phyloP scores from a whole-genome alignment of 208 protist genomes.

The Leishmania braziliensis region DNA sequence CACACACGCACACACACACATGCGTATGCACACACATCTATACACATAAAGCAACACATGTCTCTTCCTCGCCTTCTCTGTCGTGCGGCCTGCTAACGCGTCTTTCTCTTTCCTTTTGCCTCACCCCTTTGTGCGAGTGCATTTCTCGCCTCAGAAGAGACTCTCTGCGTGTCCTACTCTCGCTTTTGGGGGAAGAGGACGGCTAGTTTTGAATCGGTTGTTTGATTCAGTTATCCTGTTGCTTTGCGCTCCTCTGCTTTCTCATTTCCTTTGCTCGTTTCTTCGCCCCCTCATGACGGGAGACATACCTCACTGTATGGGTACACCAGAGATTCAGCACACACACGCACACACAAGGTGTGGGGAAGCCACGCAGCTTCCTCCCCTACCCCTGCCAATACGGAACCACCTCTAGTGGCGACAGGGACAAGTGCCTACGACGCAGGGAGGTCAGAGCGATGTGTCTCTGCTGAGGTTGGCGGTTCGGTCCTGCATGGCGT shows the following conservation, averaged over 20 bases:
- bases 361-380: background rate
- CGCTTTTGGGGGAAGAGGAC: background rate
- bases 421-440: background rate
- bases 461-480: background rate
- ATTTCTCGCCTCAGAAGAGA: background rate
- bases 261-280: background rate
- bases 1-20: too few species aligned
- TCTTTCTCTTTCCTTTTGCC: background rate
- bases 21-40: background rate
- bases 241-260: background rate
- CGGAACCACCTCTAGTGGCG: background rate
- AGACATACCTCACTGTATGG: background rate
- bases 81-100: background rate
- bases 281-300: background rate
- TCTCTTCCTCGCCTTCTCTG: background rate
- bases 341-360: background rate
- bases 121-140: background rate
- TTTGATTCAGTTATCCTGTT: background rate
- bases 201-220: background rate
- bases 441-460: background rate
- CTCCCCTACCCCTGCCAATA: background rate
- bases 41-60: background rate
- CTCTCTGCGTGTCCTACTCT: background rate
- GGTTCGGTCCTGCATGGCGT: background rate
- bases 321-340: background rate